These are phyloP conservation scores for Lentinula detonsa DNA, from an alignment of 768 basidiomycete genomes.

Conservation along the genomic window DNA sequence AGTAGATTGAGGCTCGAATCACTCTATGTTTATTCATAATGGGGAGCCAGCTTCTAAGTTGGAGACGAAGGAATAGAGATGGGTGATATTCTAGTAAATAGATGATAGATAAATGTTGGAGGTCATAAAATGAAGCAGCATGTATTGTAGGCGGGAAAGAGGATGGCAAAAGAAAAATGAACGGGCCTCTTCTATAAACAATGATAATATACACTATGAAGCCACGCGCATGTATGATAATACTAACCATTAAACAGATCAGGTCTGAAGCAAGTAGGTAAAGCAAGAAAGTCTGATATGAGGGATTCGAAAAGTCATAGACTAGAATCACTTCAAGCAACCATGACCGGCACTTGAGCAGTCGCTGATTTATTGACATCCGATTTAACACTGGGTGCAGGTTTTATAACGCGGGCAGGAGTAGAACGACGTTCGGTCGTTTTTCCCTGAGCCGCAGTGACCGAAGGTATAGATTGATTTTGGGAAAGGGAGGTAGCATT, in stretches of 20 bases:
- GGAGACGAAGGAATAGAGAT: background rate
- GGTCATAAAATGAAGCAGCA: background rate
- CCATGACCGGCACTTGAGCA: background rate
- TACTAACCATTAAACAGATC: background rate
- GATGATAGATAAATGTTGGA: background rate
- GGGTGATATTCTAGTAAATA: background rate
- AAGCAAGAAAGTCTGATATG: background rate
- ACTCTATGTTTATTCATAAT: too few relatives aligned
- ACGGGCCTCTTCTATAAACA: background rate
- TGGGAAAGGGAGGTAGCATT: background rate
- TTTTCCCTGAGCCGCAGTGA: background rate
- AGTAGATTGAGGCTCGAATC: too few relatives aligned
- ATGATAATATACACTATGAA: background rate
- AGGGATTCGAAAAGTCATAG: background rate
- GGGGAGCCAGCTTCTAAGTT: background rate
- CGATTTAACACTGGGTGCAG: background rate
- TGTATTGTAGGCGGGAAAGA: background rate
- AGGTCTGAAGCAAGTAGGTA: background rate
- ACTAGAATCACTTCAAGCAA: background rate
- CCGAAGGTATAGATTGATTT: background rate
- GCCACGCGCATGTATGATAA: background rate
- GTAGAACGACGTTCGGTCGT: background rate
- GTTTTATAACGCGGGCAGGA: background rate
- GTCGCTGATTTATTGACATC: background rate
- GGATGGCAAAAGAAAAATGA: background rate